Conservation (phyloP, 768 basidiomycete species). For the Podaxis carcinomalis region DNA sequence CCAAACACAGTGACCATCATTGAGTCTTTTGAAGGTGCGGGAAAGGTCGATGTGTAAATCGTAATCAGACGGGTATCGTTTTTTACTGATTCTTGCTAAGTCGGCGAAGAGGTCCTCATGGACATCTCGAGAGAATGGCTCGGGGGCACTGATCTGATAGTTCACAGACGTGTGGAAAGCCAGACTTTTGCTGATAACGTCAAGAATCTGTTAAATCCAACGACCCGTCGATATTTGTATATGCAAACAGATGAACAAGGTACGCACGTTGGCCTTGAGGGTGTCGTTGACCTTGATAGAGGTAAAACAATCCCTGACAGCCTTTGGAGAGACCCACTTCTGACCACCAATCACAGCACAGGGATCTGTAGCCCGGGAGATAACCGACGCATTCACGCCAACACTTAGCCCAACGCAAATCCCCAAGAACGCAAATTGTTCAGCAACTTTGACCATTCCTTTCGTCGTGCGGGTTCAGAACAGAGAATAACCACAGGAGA, state of each 20-base stretch:
- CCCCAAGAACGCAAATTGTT: not conserved
- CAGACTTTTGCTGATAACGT: constrained; percentile 55
- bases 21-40: constrained; percentile 47
- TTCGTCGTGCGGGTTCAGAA: not conserved
- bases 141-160: constrained; percentile 51
- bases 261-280: constrained; percentile 49
- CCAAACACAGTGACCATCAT: constrained; percentile 57
- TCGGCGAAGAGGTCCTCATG: constrained; percentile 53
- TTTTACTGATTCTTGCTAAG: constrained; percentile 41
- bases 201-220: constrained; percentile 39
- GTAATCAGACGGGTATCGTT: constrained; percentile 45
- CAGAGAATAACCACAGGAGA: not conserved
- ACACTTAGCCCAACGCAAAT: not conserved
- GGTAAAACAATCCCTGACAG: constrained; percentile 47
- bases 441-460: not conserved
- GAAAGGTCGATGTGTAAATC: constrained; percentile 57
- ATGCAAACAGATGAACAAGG: not conserved
- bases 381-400: not conserved
- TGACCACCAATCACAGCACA: constrained; percentile 51
- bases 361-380: constrained; percentile 31
- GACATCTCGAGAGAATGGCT: constrained; percentile 48
- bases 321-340: constrained; percentile 52
- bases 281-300: constrained; percentile 44
- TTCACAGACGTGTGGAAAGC: constrained; percentile 62
- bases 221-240: not conserved